phyloP scores from a whole-genome alignment of 345 rosid genomes.

The Heritiera fomes region DNA sequence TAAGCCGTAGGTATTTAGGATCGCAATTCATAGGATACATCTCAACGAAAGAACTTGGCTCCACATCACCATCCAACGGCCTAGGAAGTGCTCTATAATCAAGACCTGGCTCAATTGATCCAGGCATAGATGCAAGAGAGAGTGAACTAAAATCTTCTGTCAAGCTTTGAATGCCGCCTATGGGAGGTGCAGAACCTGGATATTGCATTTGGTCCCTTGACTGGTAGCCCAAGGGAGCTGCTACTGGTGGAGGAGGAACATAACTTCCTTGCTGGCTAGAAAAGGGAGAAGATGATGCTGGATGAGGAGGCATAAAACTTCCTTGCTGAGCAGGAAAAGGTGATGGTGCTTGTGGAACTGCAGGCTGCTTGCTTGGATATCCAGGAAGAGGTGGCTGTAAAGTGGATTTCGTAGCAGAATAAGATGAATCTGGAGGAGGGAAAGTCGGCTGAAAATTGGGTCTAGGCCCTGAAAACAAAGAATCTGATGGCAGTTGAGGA shows the following conservation, averaged over 20 bases:
- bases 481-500: constrained; percentile 46
- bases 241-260: constrained; percentile 42
- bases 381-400: constrained; percentile 61
- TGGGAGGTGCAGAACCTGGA: constrained; percentile 61
- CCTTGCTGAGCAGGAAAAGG: constrained; percentile 59
- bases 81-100: constrained; percentile 81
- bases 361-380: constrained; percentile 53
- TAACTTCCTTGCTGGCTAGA: constrained; percentile 58
- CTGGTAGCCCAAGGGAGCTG: constrained; percentile 38
- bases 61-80: constrained; percentile 92
- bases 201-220: constrained; percentile 61
- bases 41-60: constrained; percentile 63
- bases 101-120: constrained; percentile 78
- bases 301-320: constrained; percentile 42
- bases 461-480: constrained; percentile 33
- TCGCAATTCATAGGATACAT: constrained; percentile 76
- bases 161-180: constrained; percentile 66
- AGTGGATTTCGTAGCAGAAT: constrained; percentile 39
- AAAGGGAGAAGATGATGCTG: constrained; percentile 46
- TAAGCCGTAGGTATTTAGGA: constrained; percentile 82
- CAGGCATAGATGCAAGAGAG: constrained; percentile 72
- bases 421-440: constrained; percentile 42
- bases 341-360: constrained; percentile 47
- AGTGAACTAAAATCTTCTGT: constrained; percentile 85
- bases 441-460: constrained; percentile 58